phyloP scores from a whole-genome alignment of 1,139 yeast species.

The Kurtzmaniella quercitrusa region DNA sequence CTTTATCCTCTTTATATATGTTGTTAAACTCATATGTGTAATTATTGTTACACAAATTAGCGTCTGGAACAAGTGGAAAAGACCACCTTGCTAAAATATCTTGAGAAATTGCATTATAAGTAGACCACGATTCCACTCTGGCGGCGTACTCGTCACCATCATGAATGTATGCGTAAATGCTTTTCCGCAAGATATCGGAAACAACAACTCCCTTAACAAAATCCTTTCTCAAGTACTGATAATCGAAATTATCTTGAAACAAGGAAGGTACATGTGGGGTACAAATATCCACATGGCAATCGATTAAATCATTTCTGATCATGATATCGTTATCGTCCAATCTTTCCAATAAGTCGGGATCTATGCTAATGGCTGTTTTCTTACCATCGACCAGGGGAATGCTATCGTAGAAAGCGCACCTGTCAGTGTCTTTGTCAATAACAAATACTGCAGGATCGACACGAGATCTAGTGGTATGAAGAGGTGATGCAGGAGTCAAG shows the following conservation, averaged over 20 bases:
- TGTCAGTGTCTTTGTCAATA: conserved; percentile 64
- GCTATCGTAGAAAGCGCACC: conserved; percentile 81
- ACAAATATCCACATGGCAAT: conserved; percentile 94
- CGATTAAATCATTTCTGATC: conserved; percentile 87
- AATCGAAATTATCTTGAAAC: conserved; percentile 94
- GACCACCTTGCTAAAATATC: conserved; percentile 90
- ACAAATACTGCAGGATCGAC: conserved; percentile 83
- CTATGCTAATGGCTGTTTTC: conserved; percentile 59
- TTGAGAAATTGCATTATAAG: conserved; percentile 88
- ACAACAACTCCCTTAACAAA: conserved; percentile 88
- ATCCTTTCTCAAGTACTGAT: conserved; percentile 79
- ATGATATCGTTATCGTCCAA: conserved; percentile 63
- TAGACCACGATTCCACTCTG: conserved; percentile 89
- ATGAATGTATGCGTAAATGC: conserved; percentile 80
- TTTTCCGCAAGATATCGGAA: conserved; percentile 85
- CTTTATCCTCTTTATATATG: conserved; percentile 78
- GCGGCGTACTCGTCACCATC: conserved; percentile 79
- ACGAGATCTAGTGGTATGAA: conserved; percentile 76
- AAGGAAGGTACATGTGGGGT: conserved; percentile 93
- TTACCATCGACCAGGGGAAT: conserved; percentile 61
- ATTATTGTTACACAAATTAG: conserved; percentile 68
- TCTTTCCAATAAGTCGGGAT: conserved; percentile 78
- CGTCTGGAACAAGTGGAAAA: conserved; percentile 87
- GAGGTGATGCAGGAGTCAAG: conserved; percentile 77
- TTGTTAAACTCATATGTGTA: conserved; percentile 80